Percentiles rank a stretch among this genome's conserved stretches.
Evolutionary conservation across 1,284 basidiomycete genomes (phyloP).

Genomic region (Apiotrichum domesticum): DNA sequence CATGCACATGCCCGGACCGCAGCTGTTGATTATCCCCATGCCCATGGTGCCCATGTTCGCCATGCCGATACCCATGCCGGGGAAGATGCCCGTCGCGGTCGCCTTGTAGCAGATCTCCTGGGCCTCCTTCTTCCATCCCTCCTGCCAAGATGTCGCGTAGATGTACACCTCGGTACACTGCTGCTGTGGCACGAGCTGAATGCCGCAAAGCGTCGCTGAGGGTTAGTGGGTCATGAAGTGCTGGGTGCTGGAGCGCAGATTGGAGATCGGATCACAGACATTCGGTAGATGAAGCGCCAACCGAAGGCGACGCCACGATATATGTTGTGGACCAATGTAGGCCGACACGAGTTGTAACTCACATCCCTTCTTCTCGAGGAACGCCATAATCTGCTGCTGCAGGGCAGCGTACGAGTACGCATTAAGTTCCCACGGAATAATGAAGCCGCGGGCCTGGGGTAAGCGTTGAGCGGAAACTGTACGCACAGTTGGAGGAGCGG

Average conservation of each 20-base stretch:
- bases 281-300: too few relatives aligned
- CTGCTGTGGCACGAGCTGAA: background rate
- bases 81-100: background rate
- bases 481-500: background rate
- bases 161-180: slow-evolving; percentile 2
- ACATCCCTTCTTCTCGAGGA: background rate
- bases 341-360: background rate
- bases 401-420: background rate
- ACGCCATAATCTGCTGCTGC: background rate
- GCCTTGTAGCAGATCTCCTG: slow-evolving; percentile 1
- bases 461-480: too few relatives aligned
- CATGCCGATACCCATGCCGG: background rate
- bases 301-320: too few relatives aligned
- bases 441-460: background rate
- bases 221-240: too few relatives aligned
- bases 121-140: slow-evolving; percentile 1
- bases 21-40: too few relatives aligned
- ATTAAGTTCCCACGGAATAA: background rate
- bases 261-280: too few relatives aligned
- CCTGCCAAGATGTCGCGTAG: background rate
- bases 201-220: background rate
- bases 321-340: too few relatives aligned
- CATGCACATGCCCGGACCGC: background rate
- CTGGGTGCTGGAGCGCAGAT: too few relatives aligned
- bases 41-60: background rate